Evolutionary conservation across 2,329 filamentous ascomycete genomes (phyloP).

Genomic region (Aureobasidium uvarum): DNA sequence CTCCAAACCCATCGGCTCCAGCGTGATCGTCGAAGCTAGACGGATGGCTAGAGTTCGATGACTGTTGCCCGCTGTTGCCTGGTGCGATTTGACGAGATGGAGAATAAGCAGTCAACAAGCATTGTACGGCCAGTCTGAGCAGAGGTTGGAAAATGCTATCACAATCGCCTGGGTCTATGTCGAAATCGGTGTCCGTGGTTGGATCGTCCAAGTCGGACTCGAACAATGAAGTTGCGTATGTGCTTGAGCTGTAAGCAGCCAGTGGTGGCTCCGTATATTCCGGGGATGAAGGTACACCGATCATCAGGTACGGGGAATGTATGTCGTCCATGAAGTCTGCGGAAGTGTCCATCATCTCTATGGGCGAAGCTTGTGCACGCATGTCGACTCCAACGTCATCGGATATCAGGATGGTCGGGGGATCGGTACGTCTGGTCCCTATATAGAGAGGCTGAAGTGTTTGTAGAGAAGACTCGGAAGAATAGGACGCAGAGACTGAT

Average conservation of each 20-base stretch:
- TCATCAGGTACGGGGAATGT: constrained; percentile 6
- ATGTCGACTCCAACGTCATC: neutral
- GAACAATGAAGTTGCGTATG: constrained; percentile 4
- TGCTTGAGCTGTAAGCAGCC: neutral
- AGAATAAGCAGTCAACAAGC: neutral
- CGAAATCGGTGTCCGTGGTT: neutral
- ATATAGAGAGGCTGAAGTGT: neutral
- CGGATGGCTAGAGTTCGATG: neutral
- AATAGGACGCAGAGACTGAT: neutral
- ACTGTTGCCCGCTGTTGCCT: neutral
- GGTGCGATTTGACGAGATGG: neutral
- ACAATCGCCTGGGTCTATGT: neutral
- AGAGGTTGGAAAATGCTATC: constrained; percentile 8
- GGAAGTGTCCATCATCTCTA: constrained; percentile 8
- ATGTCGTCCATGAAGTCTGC: neutral
- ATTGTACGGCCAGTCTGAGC: neutral
- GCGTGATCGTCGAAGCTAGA: neutral
- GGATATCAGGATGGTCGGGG: neutral
- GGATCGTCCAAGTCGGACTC: constrained; percentile 13
- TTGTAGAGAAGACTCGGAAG: neutral
- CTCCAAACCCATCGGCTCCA: neutral
- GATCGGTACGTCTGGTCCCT: neutral
- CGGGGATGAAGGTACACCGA: neutral
- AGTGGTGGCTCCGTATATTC: neutral
- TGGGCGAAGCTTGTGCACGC: neutral